A percentile compares a stretch with the other conserved stretches of the same genome.
Conservation (phyloP, 208 protist genomes). For the Angomonas deanei region DNA sequence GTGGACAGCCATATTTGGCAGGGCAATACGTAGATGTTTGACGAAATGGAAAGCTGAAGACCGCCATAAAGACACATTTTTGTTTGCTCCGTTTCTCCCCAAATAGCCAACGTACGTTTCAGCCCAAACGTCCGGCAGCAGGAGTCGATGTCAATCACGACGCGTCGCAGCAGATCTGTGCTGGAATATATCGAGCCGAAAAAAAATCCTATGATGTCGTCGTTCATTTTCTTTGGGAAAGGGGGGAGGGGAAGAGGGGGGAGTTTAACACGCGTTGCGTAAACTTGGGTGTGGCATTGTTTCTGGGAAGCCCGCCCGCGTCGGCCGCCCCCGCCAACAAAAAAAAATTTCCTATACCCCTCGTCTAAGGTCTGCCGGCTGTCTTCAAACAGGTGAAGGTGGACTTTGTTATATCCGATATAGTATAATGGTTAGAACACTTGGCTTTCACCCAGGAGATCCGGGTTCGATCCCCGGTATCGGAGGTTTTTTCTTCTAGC, state of each 20-base stretch:
- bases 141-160: constrained; percentile 36
- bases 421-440: constrained; percentile 78
- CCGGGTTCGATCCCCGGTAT: constrained; percentile 78
- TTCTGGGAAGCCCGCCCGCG: too few relatives aligned
- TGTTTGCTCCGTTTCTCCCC: constrained; percentile 40
- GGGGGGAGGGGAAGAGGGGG: too few relatives aligned
- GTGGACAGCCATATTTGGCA: constrained; percentile 59
- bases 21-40: constrained; percentile 15
- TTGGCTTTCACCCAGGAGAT: constrained; percentile 70
- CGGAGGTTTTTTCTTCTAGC: constrained; percentile 41
- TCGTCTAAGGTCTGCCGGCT: too few relatives aligned
- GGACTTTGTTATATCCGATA: constrained; percentile 40
- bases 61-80: constrained; percentile 64
- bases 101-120: constrained; percentile 24
- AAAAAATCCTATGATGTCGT: constrained; percentile 23
- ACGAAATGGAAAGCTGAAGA: constrained; percentile 17
- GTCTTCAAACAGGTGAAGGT: too few relatives aligned
- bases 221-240: too few relatives aligned
- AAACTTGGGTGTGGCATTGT: too few relatives aligned
- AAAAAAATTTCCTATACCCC: too few relatives aligned
- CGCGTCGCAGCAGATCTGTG: constrained; percentile 25
- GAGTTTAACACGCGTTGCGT: too few relatives aligned
- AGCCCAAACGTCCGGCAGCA: constrained; percentile 23
- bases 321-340: too few relatives aligned
- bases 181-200: constrained; percentile 17